Conservation (phyloP, 495 filamentous ascomycete species). For the Letharia columbiana region DNA sequence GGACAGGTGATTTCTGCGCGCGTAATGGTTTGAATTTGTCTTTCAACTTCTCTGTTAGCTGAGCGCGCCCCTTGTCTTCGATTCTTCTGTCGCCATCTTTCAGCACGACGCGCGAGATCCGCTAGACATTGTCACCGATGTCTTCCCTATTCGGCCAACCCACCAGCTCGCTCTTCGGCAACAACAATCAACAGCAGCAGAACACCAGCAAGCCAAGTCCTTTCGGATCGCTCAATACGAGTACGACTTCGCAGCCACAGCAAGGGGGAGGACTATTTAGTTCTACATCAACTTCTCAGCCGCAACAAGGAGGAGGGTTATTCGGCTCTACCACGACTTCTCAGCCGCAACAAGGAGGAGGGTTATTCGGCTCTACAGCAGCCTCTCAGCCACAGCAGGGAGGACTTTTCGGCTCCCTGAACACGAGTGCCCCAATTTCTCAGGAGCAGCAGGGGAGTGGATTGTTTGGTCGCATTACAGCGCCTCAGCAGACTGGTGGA, state of each 20-base stretch:
- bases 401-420: slow-evolving; percentile 18
- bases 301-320: slow-evolving; percentile 16
- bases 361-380: slow-evolving; percentile 31
- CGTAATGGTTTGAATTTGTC: background rate
- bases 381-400: slow-evolving; percentile 27
- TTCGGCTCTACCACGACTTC: slow-evolving; percentile 22
- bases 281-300: slow-evolving; percentile 23
- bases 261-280: slow-evolving; percentile 18
- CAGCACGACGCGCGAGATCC: background rate
- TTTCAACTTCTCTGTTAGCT: slow-evolving; percentile 1
- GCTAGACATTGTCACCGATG: background rate
- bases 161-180: slow-evolving; percentile 40
- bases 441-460: slow-evolving; percentile 32
- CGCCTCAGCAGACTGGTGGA: slow-evolving; percentile 26
- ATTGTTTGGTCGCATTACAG: slow-evolving; percentile 25
- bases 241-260: slow-evolving; percentile 10
- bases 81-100: background rate
- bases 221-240: slow-evolving; percentile 29
- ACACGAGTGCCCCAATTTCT: slow-evolving; percentile 8
- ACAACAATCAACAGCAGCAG: slow-evolving; percentile 28
- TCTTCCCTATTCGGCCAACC: slow-evolving; percentile 15
- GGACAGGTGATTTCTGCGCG: background rate
- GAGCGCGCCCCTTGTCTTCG: slow-evolving; percentile 3
- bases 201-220: slow-evolving; percentile 30
- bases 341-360: slow-evolving; percentile 26